Evolutionary conservation across 805 yeast genomes (phyloP).

Genomic region (Zygosaccharomyces gambellarensis): DNA sequence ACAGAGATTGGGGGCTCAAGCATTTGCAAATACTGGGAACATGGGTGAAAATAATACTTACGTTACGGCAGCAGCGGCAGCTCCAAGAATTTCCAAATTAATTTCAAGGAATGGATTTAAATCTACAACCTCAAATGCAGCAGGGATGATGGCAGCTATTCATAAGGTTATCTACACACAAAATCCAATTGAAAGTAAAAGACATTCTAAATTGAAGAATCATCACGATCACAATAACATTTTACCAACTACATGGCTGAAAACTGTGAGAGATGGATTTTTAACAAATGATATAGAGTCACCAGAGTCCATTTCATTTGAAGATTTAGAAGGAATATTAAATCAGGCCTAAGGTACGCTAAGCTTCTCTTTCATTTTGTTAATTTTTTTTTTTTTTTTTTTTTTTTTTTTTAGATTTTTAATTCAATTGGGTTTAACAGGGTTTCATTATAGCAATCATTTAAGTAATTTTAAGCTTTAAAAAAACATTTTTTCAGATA

Average conservation of each 20-base stretch:
- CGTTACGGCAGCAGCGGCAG: constrained; percentile 76
- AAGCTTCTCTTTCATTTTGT: constrained; percentile 4
- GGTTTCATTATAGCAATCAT: background rate
- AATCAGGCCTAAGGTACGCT: constrained; percentile 13
- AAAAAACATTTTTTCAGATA: background rate
- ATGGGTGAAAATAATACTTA: constrained; percentile 18
- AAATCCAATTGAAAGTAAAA: constrained; percentile 24
- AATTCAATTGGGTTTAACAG: constrained; percentile 1
- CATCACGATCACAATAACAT: background rate
- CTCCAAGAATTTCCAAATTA: constrained; percentile 69
- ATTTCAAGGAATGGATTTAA: constrained; percentile 25
- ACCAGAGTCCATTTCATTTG: constrained; percentile 73
- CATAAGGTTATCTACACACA: constrained; percentile 37
- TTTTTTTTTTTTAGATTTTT: constrained; percentile 4
- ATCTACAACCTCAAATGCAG: constrained; percentile 48
- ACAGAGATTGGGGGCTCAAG: background rate
- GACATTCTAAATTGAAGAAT: background rate
- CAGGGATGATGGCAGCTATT: constrained; percentile 70
- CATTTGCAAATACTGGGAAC: background rate
- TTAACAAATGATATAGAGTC: constrained; percentile 70
- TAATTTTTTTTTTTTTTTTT: constrained; percentile 5
- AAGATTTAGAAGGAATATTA: constrained; percentile 57
- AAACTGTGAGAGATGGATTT: constrained; percentile 71
- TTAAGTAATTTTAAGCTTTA: background rate
- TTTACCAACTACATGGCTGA: constrained; percentile 45